phyloP scores from a whole-genome alignment of 129 eudicot genomes.

The Saposhnikovia divaricata region DNA sequence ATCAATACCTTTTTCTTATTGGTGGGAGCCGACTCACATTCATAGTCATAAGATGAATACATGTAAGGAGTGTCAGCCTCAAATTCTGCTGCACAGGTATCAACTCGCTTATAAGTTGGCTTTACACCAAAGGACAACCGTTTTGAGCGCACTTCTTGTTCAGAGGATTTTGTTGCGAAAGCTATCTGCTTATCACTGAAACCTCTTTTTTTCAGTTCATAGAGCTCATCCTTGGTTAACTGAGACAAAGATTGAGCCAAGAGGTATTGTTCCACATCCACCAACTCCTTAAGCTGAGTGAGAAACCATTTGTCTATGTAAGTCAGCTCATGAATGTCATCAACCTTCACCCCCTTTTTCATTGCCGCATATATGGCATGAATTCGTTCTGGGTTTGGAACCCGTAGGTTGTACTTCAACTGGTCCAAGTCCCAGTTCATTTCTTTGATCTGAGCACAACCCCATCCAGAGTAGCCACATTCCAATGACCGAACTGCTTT shows the following conservation, averaged over 20 bases:
- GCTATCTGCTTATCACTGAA: conserved; percentile 92
- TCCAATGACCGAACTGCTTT: conserved; percentile 90
- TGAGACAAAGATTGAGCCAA: conserved; percentile 47
- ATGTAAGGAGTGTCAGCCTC: conserved; percentile 95
- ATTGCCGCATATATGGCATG: conserved; percentile 86
- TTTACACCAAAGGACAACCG: conserved; percentile 69
- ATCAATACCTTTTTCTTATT: conserved; percentile 72
- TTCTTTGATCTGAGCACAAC: conserved; percentile 75
- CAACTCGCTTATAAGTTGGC: conserved; percentile 88
- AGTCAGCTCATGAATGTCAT: conserved; percentile 69
- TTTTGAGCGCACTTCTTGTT: conserved; percentile 58
- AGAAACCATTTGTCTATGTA: conserved; percentile 85
- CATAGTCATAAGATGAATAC: conserved; percentile 80
- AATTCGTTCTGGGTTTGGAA: conserved; percentile 90
- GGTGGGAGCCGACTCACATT: conserved; percentile 98
- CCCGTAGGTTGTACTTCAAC: conserved; percentile 74
- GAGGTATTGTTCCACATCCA: conserved; percentile 71
- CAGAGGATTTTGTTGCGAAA: conserved; percentile 61
- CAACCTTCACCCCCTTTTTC: conserved; percentile 83
- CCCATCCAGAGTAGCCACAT: conserved; percentile 89
- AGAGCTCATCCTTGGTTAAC: conserved; percentile 62
- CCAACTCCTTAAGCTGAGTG: conserved; percentile 81
- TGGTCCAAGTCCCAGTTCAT: conserved; percentile 92
- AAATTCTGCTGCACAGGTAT: conserved; percentile 97
- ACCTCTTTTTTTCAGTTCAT: conserved; percentile 83